Base-by-base conservation (phyloP, 129 eudicot genomes). In the Pseudognaphalium luteoalbum region DNA sequence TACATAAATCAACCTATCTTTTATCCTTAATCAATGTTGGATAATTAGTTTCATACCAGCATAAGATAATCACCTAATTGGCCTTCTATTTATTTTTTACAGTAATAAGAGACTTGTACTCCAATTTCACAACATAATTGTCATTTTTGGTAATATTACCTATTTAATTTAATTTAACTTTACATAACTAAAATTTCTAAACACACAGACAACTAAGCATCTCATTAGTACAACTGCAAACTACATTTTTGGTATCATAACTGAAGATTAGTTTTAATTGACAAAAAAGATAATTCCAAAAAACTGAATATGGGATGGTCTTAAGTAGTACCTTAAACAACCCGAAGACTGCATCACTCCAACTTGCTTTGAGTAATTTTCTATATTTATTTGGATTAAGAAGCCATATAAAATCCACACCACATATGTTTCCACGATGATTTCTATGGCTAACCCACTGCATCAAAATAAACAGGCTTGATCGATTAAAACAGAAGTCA, bases 401-500 rank as follows among this genome's bases (percentile, higher is more conserved):
- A 83, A 95, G 92, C 99, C 99, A 95, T 84, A 95, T 91, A 76
- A 95, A 95, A 83, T 95, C 99, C 30, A 91, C 99, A 22, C 99
- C 99, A 77, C 99, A 95, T 76, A 95, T 89, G 72, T 95, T 95
- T 33, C 99, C 99, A 37, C 91, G 89, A 76, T 95, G 99, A 86
- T 95, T 95, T 34, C 94, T 94, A 81, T 95, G 99, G 81, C 99
- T 95, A 61, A 95, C 89, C 99, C 99, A 95, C 99, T 95, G 84
- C 75, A 35, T 12, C 41, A 33, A 68, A 29, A 59, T 32, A 75
- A 44, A 57, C 51, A 71, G 15, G 29, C 19, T 50, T 19, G 20
- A 60, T 30, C n/a, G 1, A 70, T 72, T 32, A 68, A 37, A 66
- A 62, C 56, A 16, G 20, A 28, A 20, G 72, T 37, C 65, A 22